phyloP scores from a whole-genome alignment of 192 early-diverging fungal species.

The Entrophospora sp. region DNA sequence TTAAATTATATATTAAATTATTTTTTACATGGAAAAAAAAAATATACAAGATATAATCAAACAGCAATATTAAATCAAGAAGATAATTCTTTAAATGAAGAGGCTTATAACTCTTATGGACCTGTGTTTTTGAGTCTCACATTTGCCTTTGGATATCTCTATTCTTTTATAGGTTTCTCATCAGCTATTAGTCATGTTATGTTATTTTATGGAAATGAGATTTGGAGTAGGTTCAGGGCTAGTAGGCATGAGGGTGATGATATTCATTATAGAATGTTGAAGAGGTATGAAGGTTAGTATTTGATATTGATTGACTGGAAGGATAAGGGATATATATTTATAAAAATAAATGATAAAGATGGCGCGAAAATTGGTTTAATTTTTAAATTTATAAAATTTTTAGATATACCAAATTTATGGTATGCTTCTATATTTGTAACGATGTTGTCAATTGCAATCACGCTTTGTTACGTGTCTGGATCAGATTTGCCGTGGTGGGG shows the following conservation, averaged over 20 bases:
- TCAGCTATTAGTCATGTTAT: conserved; percentile 48
- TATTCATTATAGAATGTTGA: conserved; percentile 20
- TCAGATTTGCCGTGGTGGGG: conserved; percentile 45
- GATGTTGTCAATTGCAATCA: conserved; percentile 27
- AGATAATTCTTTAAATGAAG: conserved; percentile 34
- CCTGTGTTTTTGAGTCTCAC: conserved; percentile 50
- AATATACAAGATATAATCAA: conserved; percentile 45
- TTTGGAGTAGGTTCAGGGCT: conserved; percentile 32
- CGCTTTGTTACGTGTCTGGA: conserved; percentile 23
- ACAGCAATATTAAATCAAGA: conserved; percentile 30
- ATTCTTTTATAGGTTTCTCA: conserved; percentile 48
- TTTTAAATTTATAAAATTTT: neutral
- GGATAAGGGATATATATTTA: too few species aligned
- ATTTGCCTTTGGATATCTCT: conserved; percentile 50
- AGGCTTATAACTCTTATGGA: conserved; percentile 44
- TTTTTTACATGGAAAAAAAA: too few species aligned
- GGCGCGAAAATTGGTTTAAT: too few species aligned
- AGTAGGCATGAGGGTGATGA: neutral
- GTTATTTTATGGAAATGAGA: conserved; percentile 51
- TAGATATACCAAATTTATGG: conserved; percentile 45
- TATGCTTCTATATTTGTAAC: conserved; percentile 33
- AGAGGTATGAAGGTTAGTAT: neutral
- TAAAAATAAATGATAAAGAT: neutral
- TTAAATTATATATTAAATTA: too few species aligned
- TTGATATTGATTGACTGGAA: neutral